phyloP scores from a whole-genome alignment of 139 green algal species.

The Yamagishiella unicocca region DNA sequence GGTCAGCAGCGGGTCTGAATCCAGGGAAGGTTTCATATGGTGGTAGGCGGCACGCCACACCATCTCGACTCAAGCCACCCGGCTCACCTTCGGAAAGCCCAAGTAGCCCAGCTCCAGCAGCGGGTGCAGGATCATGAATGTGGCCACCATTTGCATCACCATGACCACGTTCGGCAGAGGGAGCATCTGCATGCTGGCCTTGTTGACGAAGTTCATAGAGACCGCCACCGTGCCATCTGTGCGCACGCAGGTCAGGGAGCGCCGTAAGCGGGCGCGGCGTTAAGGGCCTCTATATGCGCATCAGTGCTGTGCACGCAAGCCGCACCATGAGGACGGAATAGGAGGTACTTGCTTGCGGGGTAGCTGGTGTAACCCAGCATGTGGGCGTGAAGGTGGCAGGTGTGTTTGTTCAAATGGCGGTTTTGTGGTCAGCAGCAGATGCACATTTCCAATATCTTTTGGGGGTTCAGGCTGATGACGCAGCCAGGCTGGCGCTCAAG shows the following conservation, averaged over 20 bases:
- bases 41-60: too few species aligned
- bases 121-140: conserved; percentile 44
- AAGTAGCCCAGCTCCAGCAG: conserved; percentile 12
- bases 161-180: conserved; percentile 61
- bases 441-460: too few species aligned
- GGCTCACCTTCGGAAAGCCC: conserved; percentile 18
- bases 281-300: not conserved
- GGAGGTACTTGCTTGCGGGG: not conserved
- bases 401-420: not conserved
- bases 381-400: not conserved
- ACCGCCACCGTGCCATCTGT: conserved; percentile 46
- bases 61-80: not conserved
- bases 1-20: not conserved
- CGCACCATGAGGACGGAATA: not conserved
- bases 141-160: conserved; percentile 56
- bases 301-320: not conserved
- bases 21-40: too few species aligned
- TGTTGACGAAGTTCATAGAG: conserved; percentile 61
- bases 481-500: too few species aligned
- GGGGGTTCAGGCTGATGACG: too few species aligned
- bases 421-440: too few species aligned
- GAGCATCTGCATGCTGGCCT: conserved; percentile 56
- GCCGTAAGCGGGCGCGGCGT: not conserved
- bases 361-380: not conserved
- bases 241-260: not conserved